Evolutionary conservation across 148 eudicot genomes (phyloP), one percentile per base, ranked within the genome.

Genomic region (Rhododendron griersonianum): DNA sequence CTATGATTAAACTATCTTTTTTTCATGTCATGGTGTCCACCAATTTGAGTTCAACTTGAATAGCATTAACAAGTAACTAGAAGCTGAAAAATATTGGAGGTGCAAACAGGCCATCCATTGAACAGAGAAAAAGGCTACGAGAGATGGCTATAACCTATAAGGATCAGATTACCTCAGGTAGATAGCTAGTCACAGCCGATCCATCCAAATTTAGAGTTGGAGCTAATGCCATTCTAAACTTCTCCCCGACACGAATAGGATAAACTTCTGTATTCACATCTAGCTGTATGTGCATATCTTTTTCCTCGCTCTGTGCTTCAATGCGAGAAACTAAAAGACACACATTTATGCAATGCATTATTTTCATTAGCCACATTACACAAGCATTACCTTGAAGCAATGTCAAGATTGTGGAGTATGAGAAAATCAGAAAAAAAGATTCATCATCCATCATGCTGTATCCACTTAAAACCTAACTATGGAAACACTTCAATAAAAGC

Each of bases 181-280:
- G 93, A 87, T 91, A 96, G 25, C 99, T 97, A 59, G 89, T 90
- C 81, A 95, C 98, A 10, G 99, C 96, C 25, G 97, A 92, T 65
- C 98, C 98, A 86, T 95, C 99, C 83, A 94, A 81, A 87, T 95
- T 95, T 5, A 96, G 91, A 59, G 99, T 95, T 45, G 98, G 86
- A 11, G 97, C 96, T 48, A 95, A 84, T 39, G 87, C 98, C 93
- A 96, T 92, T 84, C 94, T 92, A 91, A 94, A 95, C 39, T 96
- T 90, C 86, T 95, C 95, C 53, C 95, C 96, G 33, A 86, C 88
- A 59, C 86, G 87, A 89, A 96, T 89, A 37, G 96, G 99, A 92
- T 95, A 95, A 14, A 96, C 90, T 67, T 96, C 99, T 13, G 89
- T 87, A 69, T 96, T 96, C 51, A 96, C 91, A 91, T 96, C 99